phyloP scores from a whole-genome alignment of 208 protist genomes.

The Tritrichomonas foetus region DNA sequence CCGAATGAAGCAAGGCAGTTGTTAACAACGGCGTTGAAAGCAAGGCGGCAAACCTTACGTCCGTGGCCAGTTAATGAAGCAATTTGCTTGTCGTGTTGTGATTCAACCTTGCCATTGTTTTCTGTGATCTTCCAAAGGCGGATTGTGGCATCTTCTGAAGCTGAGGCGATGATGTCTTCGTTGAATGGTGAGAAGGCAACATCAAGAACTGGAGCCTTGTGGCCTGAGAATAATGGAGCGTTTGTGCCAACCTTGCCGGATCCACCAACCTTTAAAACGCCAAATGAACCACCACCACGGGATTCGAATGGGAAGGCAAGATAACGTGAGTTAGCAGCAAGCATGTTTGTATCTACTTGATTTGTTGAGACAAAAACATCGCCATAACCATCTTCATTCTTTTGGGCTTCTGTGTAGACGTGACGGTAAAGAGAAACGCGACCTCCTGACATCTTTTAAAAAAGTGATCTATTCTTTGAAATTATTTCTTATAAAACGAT shows the following conservation, averaged over 20 bases:
- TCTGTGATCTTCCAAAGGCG: slow-evolving; percentile 20
- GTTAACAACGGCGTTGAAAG: slow-evolving; percentile 8
- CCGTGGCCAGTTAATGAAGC: background rate
- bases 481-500: no score
- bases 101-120: background rate
- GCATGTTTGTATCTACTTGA: background rate
- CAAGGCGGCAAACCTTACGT: background rate
- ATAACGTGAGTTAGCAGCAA: background rate
- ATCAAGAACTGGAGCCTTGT: slow-evolving; percentile 10
- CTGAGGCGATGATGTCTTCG: background rate
- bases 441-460: no score
- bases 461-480: no score
- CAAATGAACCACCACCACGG: background rate
- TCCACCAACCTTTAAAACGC: background rate
- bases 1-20: background rate
- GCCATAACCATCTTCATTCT: background rate
- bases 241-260: background rate
- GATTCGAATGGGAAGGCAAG: background rate
- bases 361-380: slow-evolving; percentile 3
- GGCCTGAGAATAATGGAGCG: background rate
- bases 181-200: slow-evolving; percentile 26
- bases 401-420: background rate
- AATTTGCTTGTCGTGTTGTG: background rate
- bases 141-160: slow-evolving; percentile 29
- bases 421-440: background rate